These are phyloP conservation scores for Syzygium jambos DNA, from an alignment of 345 rosid species.

Conservation along the genomic window DNA sequence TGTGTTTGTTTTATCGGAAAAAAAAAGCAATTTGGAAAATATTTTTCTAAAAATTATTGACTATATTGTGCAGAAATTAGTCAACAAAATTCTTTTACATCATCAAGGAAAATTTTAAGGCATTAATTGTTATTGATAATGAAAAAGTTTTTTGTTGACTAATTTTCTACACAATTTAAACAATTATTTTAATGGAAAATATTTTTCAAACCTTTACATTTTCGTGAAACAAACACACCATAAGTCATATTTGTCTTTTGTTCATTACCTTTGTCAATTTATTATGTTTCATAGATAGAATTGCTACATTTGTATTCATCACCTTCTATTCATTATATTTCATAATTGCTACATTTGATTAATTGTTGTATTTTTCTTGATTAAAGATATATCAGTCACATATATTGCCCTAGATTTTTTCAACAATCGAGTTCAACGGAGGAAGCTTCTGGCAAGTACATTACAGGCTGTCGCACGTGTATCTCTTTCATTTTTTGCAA, in stretches of 20 bases:
- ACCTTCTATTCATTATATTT: not conserved
- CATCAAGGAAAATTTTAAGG: not conserved
- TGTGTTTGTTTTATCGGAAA: no score
- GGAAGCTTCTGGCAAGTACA: not conserved
- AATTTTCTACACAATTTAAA: not conserved
- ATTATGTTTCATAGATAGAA: not conserved
- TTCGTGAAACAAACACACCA: fast-evolving
- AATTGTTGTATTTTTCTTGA: not conserved
- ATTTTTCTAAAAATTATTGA: not conserved
- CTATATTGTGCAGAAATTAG: not conserved
- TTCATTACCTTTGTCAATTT: not conserved
- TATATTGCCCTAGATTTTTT: no score
- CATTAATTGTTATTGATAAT: not conserved
- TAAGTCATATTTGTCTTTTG: not conserved
- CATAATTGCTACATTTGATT: not conserved
- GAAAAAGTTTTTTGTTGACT: not conserved
- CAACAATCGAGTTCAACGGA: not conserved
- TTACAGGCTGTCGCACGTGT: not conserved
- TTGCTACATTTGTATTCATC: not conserved
- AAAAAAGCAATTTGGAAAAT: no score
- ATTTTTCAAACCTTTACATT: fast-evolving
- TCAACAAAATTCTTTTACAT: not conserved
- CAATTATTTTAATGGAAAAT: no score
- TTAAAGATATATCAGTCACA: not conserved
- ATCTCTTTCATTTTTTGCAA: not conserved